Base-by-base conservation (phyloP, 345 rosid species). In the Limnanthes douglasii region DNA sequence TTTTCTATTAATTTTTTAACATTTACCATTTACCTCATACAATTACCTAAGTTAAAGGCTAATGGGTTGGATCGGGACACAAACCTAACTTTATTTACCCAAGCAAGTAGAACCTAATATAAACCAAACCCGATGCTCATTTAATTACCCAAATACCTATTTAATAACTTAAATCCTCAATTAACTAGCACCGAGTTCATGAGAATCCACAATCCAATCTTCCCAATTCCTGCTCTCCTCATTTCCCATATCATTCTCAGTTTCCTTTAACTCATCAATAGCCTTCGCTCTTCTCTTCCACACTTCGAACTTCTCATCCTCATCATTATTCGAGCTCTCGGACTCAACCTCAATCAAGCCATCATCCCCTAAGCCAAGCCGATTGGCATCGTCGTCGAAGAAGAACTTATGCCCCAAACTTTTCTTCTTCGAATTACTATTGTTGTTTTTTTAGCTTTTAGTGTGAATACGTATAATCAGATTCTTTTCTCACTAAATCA, bases 231-330 rank as follows among this genome's bases (percentile, higher is more conserved):
- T 63, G 19, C 72, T 64, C 63, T 66, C 86, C 65, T 70, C 75
- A 50, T 74, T 57, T 73, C 54, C 48, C 69, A 61, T 43, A 21
- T 65, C 83, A 46, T 75, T 79, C 55, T 75, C 80, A 14, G 83
- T 70, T 62, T 83, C 93, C 60, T 90, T 78, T 70, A 79, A 34
- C 68, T 88, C 95, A 11, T 78, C 69, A 27, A 88, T 88, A 1
- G 93, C 81, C 65, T 88, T 86, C 1, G 78, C 95, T 57, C 95
- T 63, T 63, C 73, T 79, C 81, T 66, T 83, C 93, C 97, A 83
- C 0, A 81, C 78, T 64, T 79, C 86, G 38, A 83, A 88, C 39
- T 70, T 83, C 41, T 68, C 81, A 39, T 49, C 62, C 53, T 56
- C 65, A 36, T 56, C 74, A 8, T 58, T 65, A 11, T 49, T 43